Evolutionary conservation across 108 stramenopile species (phyloP).

Genomic region (Nitzschia putrida): DNA sequence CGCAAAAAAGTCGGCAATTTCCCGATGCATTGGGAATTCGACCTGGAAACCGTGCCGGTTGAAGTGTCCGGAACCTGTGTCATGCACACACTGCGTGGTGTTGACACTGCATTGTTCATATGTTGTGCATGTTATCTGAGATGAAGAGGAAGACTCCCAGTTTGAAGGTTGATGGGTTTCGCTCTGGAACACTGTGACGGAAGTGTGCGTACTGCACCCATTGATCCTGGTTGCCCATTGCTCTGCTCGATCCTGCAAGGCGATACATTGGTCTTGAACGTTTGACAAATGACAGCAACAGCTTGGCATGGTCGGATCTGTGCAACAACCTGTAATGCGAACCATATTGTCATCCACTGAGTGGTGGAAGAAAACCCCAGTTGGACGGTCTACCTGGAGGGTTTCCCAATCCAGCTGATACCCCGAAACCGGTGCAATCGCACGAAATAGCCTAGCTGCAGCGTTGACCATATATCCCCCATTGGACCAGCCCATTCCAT

Average conservation of each 20-base stretch:
- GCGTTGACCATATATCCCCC: conserved; percentile 62
- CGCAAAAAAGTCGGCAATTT: conserved; percentile 52
- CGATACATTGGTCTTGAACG: conserved; percentile 30
- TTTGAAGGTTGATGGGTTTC: neutral
- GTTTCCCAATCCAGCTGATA: conserved; percentile 18
- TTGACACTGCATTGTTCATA: conserved; percentile 34
- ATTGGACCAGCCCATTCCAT: conserved; percentile 63
- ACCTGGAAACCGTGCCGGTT: conserved; percentile 40
- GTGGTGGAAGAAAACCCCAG: conserved; percentile 53
- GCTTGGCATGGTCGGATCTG: conserved; percentile 43
- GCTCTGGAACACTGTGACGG: neutral
- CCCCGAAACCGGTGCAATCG: conserved; percentile 59
- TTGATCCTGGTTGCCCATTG: conserved; percentile 7
- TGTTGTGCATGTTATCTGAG: conserved; percentile 16
- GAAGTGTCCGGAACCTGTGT: conserved; percentile 43
- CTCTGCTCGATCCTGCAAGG: conserved; percentile 3
- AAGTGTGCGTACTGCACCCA: neutral
- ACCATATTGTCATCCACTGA: conserved; percentile 47
- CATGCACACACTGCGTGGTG: conserved; percentile 45
- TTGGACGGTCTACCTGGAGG: conserved; percentile 14
- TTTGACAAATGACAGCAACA: conserved; percentile 58
- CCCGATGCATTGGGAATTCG: conserved; percentile 44
- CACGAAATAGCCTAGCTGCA: conserved; percentile 53
- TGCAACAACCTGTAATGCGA: conserved; percentile 52
- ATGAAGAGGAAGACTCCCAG: neutral